Evolutionary conservation across 148 eudicot species (phyloP).

Genomic region (Rhododendron kiyosumense): DNA sequence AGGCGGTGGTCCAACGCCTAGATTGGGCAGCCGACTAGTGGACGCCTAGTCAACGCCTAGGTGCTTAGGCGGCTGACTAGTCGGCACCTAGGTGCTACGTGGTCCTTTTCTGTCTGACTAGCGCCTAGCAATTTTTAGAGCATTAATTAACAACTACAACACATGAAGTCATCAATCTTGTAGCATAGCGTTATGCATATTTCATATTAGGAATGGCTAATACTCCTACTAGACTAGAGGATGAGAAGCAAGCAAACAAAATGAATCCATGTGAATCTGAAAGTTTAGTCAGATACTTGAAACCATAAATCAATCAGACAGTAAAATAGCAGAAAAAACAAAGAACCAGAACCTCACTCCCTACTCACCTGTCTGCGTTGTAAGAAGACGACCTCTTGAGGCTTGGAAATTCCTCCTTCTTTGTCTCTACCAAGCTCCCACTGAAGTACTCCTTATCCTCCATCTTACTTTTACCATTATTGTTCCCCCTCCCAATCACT

Average conservation of each 20-base stretch:
- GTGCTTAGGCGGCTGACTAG: too few relatives aligned
- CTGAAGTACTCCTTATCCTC: constrained; percentile 71
- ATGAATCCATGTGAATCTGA: constrained; percentile 10
- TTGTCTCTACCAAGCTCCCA: constrained; percentile 60
- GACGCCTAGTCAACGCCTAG: too few relatives aligned
- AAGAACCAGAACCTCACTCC: background rate
- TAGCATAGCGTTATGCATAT: background rate
- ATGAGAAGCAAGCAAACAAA: background rate
- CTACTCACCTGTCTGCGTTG: constrained; percentile 47
- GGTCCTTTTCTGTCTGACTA: too few relatives aligned
- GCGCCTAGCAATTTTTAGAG: too few relatives aligned
- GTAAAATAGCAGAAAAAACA: background rate
- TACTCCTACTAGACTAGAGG: background rate
- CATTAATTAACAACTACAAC: too few relatives aligned
- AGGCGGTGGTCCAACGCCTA: too few relatives aligned
- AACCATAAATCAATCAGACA: background rate
- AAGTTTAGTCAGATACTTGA: background rate
- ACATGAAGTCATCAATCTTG: background rate
- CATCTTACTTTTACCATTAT: background rate
- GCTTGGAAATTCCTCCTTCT: constrained; percentile 29
- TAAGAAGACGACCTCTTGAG: constrained; percentile 49
- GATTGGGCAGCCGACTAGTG: too few relatives aligned
- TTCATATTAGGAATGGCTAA: background rate
- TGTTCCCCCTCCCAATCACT: constrained; percentile 28
- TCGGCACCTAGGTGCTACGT: too few relatives aligned